Percentiles rank a stretch among this genome's conserved stretches.
These are phyloP conservation scores for Neurospora sublineolata DNA, from an alignment of 495 filamentous ascomycete species.

Conservation along the genomic window DNA sequence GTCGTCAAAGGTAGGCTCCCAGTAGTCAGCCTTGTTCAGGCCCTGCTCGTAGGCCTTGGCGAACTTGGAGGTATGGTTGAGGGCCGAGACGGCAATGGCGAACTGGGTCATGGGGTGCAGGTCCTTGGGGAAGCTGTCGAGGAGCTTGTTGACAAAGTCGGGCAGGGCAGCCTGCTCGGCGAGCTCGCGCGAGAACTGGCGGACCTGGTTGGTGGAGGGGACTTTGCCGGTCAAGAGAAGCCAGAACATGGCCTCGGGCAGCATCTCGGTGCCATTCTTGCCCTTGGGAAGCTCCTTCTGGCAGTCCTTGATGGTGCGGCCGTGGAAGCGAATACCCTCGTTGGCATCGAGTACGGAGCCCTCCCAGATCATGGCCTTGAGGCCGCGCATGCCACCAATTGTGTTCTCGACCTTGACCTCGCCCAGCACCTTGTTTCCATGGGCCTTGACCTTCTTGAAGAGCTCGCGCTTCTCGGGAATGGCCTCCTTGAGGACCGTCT, in stretches of 20 bases:
- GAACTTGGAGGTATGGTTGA: conserved; percentile 86
- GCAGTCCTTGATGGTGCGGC: conserved; percentile 95
- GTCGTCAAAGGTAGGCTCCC: conserved; percentile 98
- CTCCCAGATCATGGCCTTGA: conserved; percentile 98
- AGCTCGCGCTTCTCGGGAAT: conserved; percentile 91
- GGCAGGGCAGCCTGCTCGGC: conserved; percentile 82
- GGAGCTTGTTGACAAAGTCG: conserved; percentile 70
- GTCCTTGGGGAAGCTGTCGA: conserved; percentile 76
- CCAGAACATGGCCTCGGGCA: conserved; percentile 99
- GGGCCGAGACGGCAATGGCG: conserved; percentile 80
- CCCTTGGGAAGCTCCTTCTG: conserved; percentile 89
- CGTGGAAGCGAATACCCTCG: conserved; percentile 97
- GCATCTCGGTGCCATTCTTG: conserved; percentile 90
- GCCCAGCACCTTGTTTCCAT: conserved; percentile 72
- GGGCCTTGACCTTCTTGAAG: conserved; percentile 78
- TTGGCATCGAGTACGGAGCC: conserved; percentile 93
- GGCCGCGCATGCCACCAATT: conserved; percentile 91
- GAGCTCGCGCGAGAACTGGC: conserved; percentile 69
- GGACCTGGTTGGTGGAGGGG: conserved; percentile 68
- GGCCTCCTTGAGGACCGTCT: conserved; percentile 63
- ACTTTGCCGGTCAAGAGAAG: conserved; percentile 89
- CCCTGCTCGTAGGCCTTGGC: conserved; percentile 87
- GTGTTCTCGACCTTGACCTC: conserved; percentile 91
- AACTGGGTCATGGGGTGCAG: conserved; percentile 99
- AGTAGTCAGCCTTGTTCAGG: conserved; percentile 88